These are phyloP conservation scores for Pleurozium schreberi DNA, from an alignment of 225 moss, liverwort and hornwort species.

Conservation along the genomic window DNA sequence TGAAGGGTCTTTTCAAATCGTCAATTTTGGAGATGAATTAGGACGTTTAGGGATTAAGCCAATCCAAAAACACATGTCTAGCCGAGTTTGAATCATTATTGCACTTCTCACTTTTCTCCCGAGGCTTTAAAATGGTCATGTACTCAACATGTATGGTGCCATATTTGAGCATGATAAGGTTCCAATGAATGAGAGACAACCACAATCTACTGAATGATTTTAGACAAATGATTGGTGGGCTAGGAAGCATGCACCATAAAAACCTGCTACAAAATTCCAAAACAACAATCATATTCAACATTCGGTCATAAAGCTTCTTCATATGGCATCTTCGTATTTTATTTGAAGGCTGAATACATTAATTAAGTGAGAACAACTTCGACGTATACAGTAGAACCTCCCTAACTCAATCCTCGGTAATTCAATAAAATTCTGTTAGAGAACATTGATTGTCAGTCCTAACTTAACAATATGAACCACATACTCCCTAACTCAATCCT, in stretches of 20 bases:
- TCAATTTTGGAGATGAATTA: too few relatives aligned
- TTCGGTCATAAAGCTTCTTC: neutral
- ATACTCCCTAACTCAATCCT: too few relatives aligned
- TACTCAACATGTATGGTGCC: neutral
- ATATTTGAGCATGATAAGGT: neutral
- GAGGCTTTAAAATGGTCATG: neutral
- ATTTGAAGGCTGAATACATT: neutral
- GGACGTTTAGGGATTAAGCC: too few relatives aligned
- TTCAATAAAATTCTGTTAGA: too few relatives aligned
- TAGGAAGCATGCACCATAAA: too few relatives aligned
- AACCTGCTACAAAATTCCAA: too few relatives aligned
- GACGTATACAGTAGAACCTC: too few relatives aligned
- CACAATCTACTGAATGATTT: neutral
- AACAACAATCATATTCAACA: too few relatives aligned
- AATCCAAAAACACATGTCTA: rapidly evolving
- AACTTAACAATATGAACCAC: too few relatives aligned
- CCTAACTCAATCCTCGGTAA: too few relatives aligned
- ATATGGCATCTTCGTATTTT: neutral
- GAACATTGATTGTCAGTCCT: too few relatives aligned
- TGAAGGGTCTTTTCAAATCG: too few relatives aligned
- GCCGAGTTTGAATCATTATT: neutral
- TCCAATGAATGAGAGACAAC: neutral
- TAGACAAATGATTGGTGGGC: neutral
- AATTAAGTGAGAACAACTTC: neutral
- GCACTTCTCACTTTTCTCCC: neutral